Conservation (phyloP, 768 basidiomycete genomes). For the Hypholoma sublateritium region DNA sequence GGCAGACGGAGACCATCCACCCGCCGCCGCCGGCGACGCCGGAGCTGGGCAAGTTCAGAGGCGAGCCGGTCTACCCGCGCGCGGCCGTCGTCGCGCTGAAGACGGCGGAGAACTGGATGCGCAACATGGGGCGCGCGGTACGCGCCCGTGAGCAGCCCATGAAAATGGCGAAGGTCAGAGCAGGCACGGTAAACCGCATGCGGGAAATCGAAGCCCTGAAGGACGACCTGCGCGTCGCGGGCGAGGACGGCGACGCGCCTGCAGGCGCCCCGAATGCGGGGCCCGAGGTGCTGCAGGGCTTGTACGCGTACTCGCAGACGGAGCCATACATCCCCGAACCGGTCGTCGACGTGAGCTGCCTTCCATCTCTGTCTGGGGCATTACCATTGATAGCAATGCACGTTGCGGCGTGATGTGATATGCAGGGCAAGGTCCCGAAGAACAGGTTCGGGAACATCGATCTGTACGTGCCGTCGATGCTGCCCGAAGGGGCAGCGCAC, state of each 20-base stretch:
- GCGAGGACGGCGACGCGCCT: constrained; percentile 29
- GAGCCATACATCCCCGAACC: constrained; percentile 78
- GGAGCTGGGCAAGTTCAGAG: constrained; percentile 91
- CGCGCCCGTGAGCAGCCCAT: constrained; percentile 77
- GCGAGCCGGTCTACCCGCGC: constrained; percentile 89
- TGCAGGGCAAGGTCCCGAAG: constrained; percentile 87
- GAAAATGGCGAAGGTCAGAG: constrained; percentile 86
- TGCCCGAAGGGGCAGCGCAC: constrained; percentile 84
- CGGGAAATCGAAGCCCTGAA: constrained; percentile 60
- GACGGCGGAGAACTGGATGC: constrained; percentile 94
- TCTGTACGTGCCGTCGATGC: constrained; percentile 92
- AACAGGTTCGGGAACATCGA: constrained; percentile 98
- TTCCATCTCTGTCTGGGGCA: not conserved
- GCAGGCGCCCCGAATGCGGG: constrained; percentile 17
- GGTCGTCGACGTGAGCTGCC: constrained; percentile 68
- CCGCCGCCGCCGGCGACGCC: constrained; percentile 58
- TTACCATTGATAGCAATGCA: not conserved
- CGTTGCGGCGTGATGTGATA: not conserved
- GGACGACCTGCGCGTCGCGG: constrained; percentile 41
- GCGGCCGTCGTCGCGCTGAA: constrained; percentile 83
- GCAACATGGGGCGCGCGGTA: constrained; percentile 71
- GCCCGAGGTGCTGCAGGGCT: constrained; percentile 73
- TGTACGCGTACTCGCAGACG: constrained; percentile 87
- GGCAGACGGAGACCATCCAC: constrained; percentile 82
- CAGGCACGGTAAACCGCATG: constrained; percentile 75